Evolutionary conservation across 2,329 filamentous ascomycete genomes (phyloP).

Genomic region (Paecilomyces sp.): DNA sequence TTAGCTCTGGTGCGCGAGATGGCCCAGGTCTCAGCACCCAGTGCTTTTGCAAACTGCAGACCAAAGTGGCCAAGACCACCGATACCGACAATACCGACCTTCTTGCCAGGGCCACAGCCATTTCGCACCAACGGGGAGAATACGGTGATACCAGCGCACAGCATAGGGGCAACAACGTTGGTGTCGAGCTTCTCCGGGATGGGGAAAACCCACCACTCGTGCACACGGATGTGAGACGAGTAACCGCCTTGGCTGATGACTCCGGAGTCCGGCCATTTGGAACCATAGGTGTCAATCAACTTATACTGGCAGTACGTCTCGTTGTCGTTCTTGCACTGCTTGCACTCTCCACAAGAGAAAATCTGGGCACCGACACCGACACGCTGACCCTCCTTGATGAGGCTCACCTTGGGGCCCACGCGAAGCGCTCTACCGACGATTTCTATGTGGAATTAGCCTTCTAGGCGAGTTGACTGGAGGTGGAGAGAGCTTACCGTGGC

Average conservation of each 20-base stretch:
- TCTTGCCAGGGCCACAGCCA: slow-evolving; percentile 60
- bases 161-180: slow-evolving; percentile 64
- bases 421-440: slow-evolving; percentile 63
- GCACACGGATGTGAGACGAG: slow-evolving; percentile 60
- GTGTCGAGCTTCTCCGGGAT: slow-evolving; percentile 65
- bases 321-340: slow-evolving; percentile 58
- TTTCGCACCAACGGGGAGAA: slow-evolving; percentile 72
- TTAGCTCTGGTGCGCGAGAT: slow-evolving; percentile 55
- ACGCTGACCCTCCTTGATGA: slow-evolving; percentile 54
- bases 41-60: slow-evolving; percentile 61
- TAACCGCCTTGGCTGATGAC: slow-evolving; percentile 63
- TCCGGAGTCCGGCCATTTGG: slow-evolving; percentile 51
- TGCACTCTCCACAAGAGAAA: slow-evolving; percentile 58
- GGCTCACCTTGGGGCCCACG: slow-evolving; percentile 58
- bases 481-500: slow-evolving; percentile 34
- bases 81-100: slow-evolving; percentile 35
- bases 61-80: slow-evolving; percentile 67
- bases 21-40: slow-evolving; percentile 56
- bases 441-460: slow-evolving; percentile 34
- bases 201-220: slow-evolving; percentile 64
- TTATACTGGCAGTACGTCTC: slow-evolving; percentile 61
- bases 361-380: slow-evolving; percentile 65
- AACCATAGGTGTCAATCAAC: slow-evolving; percentile 45
- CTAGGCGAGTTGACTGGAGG: background rate
- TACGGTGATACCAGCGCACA: slow-evolving; percentile 76